A percentile compares a stretch with the other conserved stretches of the same genome.
These are phyloP conservation scores for Aspergillus fijiensis DNA, from an alignment of 2,329 filamentous ascomycete genomes.

Conservation along the genomic window DNA sequence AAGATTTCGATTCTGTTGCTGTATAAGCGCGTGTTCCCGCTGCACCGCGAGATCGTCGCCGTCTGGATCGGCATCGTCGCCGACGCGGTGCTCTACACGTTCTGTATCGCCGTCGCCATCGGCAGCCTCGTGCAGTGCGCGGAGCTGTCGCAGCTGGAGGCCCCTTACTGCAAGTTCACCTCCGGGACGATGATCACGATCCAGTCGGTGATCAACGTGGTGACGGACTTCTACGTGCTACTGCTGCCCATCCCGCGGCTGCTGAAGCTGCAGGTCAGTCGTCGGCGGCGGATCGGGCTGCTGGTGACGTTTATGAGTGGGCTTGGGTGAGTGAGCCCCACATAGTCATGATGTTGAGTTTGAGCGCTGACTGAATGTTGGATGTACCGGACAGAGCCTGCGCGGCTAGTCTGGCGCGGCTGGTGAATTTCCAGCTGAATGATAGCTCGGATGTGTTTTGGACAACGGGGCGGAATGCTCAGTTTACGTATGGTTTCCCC, in stretches of 20 bases:
- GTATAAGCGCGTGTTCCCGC: slow-evolving; percentile 3
- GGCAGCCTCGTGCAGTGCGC: neutral
- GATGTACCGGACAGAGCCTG: neutral
- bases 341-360: no score
- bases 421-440: neutral
- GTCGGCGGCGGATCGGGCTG: neutral
- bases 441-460: neutral
- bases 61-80: slow-evolving; percentile 1
- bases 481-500: slow-evolving; percentile 3
- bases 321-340: neutral
- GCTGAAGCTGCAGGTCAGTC: neutral
- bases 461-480: neutral
- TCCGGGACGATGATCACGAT: neutral
- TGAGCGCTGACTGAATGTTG: no score
- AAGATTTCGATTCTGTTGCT: slow-evolving; percentile 7
- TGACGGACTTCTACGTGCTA: slow-evolving; percentile 6
- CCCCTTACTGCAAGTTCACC: neutral
- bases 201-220: neutral
- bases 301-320: neutral
- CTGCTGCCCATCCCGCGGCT: slow-evolving; percentile 2
- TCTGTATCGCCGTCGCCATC: neutral
- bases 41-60: neutral
- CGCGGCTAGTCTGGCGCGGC: slow-evolving; percentile 1
- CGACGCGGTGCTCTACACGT: neutral
- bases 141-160: neutral